Evolutionary conservation across 495 filamentous ascomycete genomes (phyloP), one percentile per base, ranked within the genome.

Genomic region (Talaromyces nanjingensis): DNA sequence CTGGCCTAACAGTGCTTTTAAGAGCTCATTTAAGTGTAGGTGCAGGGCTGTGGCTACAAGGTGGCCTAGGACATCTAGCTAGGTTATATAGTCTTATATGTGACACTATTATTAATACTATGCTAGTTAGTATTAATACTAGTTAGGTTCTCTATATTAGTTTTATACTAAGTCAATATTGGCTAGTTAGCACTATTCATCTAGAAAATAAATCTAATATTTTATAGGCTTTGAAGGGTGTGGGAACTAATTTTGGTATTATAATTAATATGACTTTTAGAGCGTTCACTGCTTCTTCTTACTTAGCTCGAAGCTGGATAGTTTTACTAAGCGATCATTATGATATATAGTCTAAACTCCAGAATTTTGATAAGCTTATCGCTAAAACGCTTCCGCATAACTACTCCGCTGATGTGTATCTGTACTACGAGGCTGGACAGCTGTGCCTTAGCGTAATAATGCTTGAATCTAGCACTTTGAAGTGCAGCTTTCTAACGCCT

Each of bases 241-340:
- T 83, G 24, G 86, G 84, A 3, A 84, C 83, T 47, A 87, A 87
- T 67, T 81, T 87, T 71, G 83, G 85, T 63, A 84, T 89, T 57
- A 78, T 87, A 18, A 45, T 86, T 67, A 85, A 81, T 65, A 77
- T 87, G 11, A 74, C 72, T 64, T 86, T 89, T 73, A 82, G 77
- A 68, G 69, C 82, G 47, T 83, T 65, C 66, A 18, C 65, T 24
- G 78, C 80, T 71, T 74, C 71, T 60, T 78, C 64, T 6, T 82
- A 79, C 68, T 72, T 34, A 20, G 70, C 71, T 71, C 79, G 76
- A 65, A 82, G 80, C 61, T 86, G 83, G 83, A 58, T 79, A 66
- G 5, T 83, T 64, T 78, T 82, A 34, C 64, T 83, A 42, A 73
- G 66, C 59, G 71, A 82, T 64, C 65, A 67, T 22, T 16, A 63